Evolutionary conservation across 768 basidiomycete species (phyloP), one percentile per base, ranked within the genome.

Genomic region (Amanita muscaria): DNA sequence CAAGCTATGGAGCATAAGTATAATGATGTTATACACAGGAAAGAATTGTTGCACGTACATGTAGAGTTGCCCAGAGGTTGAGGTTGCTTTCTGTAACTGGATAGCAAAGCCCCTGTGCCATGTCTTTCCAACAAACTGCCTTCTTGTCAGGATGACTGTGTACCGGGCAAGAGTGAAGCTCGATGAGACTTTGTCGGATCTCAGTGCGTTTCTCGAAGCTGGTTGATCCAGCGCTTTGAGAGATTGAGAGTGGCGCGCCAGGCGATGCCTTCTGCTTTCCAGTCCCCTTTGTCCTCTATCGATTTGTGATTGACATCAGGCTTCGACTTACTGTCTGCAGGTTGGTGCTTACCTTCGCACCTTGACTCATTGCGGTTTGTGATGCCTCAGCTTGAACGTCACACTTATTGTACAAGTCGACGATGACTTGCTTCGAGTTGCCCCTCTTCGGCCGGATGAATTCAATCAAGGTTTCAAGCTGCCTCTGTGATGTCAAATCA

Each of bases 21-120:
- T n/a, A 15, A 18, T 21, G 16, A 31, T 15, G n/a, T n/a, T 36
- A 18, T 36, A 8, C 4, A 9, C 34, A 36, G 6, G 34, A 19
- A 22, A 6, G 16, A 39, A 4, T 3, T 6, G 22, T 5, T 29
- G 19, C 15, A 46, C 44, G 16, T 46, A 46, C 44, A 40, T 46
- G 44, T 23, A 46, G 14, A 22, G 34, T 25, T 11, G 36, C 34
- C 44, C 44, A 46, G 18, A 38, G 44, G n/a, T n/a, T n/a, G n/a
- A n/a, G n/a, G n/a, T n/a, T n/a, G n/a, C n/a, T n/a, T n/a, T n/a
- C n/a, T n/a, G n/a, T 39, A 11, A 46, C 39, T 27, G 37, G 44
- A 24, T 46, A 39, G 36, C 44, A 46, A n/a, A 46, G 36, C 10
- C 44, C 36, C n/a, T 25, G 24, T 36, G n/a, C 34, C 18, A 27